Evolutionary conservation across 495 filamentous ascomycete genomes (phyloP).

Genomic region (Neurospora africana): DNA sequence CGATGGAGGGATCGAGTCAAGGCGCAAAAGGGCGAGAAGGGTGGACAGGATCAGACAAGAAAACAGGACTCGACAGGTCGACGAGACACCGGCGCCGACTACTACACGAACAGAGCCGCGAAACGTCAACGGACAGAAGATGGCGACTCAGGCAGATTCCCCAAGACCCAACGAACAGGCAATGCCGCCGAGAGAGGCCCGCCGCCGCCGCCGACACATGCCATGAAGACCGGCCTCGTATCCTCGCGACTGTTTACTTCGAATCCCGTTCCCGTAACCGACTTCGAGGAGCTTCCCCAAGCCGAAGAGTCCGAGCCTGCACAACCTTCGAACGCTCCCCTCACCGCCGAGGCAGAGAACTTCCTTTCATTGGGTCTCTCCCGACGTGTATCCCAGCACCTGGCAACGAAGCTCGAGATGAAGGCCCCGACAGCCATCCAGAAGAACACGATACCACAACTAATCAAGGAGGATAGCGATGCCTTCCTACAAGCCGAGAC

Average conservation of each 20-base stretch:
- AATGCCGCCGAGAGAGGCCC: conserved; percentile 7
- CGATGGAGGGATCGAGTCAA: conserved; percentile 79
- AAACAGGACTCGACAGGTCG: conserved; percentile 3
- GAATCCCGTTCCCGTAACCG: conserved; percentile 61
- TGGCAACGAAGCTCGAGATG: conserved; percentile 76
- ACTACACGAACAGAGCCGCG: conserved; percentile 19
- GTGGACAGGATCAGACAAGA: conserved; percentile 3
- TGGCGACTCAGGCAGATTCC: conserved; percentile 8
- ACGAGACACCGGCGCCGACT: conserved; percentile 10
- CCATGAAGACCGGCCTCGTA: conserved; percentile 38
- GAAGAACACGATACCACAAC: conserved; percentile 61
- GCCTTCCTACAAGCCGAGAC: conserved; percentile 97
- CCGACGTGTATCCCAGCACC: conserved; percentile 62
- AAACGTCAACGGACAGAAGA: conserved; percentile 34
- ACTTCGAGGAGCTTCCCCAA: conserved; percentile 31
- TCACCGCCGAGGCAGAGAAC: conserved; percentile 69
- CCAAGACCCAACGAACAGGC: conserved; percentile 11
- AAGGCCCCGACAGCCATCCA: conserved; percentile 93
- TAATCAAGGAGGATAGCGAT: conserved; percentile 75
- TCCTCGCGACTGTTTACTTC: conserved; percentile 86
- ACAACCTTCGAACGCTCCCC: conserved; percentile 88
- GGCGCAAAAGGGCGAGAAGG: conserved; percentile 61
- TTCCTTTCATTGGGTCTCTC: conserved; percentile 79
- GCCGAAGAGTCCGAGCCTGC: conserved; percentile 39
- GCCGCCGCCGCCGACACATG: conserved; percentile 14